Conservation (phyloP, 2,329 filamentous ascomycete genomes). For the Teratosphaeria nubilosa region DNA sequence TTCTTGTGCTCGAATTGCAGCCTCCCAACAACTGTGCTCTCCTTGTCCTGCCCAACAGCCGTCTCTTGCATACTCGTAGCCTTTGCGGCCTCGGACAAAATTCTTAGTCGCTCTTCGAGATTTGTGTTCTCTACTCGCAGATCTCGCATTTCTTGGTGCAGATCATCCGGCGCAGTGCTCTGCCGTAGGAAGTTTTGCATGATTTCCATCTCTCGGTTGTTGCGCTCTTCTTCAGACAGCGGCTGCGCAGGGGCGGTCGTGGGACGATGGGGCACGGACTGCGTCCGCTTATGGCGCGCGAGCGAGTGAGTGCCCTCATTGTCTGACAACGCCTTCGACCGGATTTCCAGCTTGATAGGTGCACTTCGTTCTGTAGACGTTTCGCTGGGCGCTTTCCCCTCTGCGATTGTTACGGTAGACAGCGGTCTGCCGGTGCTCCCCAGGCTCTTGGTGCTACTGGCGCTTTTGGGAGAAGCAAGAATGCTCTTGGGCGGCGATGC, state of each 20-base stretch:
- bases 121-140: conserved; percentile 15
- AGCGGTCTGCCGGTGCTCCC: conserved; percentile 9
- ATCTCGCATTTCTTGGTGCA: conserved; percentile 15
- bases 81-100: conserved; percentile 7
- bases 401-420: conserved; percentile 17
- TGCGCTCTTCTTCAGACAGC: conserved; percentile 12
- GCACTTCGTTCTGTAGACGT: conserved; percentile 7
- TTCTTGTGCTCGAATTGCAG: conserved; percentile 2
- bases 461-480: background rate
- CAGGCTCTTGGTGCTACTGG: conserved; percentile 5
- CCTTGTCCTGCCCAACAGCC: conserved; percentile 3
- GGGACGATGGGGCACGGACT: conserved; percentile 9
- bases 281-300: conserved; percentile 12
- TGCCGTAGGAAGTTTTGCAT: conserved; percentile 21
- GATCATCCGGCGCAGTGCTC: conserved; percentile 13
- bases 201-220: conserved; percentile 18
- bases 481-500: background rate
- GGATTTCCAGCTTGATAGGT: conserved; percentile 7
- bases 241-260: conserved; percentile 9
- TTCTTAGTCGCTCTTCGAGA: conserved; percentile 12
- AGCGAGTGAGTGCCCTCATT: conserved; percentile 11
- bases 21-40: conserved; percentile 1
- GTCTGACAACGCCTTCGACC: conserved; percentile 13
- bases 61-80: conserved; percentile 4
- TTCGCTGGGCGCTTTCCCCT: conserved; percentile 6